phyloP scores from a whole-genome alignment of 2,329 filamentous ascomycete genomes.

The Penicillium sp. region DNA sequence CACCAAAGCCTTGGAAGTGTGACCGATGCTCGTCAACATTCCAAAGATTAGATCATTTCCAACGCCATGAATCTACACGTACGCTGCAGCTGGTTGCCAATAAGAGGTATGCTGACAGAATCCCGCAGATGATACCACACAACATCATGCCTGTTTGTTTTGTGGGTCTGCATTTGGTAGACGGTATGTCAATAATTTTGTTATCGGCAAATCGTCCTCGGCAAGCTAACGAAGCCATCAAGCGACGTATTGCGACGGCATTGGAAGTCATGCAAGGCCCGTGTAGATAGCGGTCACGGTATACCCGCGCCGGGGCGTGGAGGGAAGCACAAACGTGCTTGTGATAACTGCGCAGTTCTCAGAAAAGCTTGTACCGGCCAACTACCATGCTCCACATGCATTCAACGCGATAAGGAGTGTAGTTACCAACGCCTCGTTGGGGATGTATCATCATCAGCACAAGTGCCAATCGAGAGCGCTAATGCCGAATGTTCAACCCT shows the following conservation, averaged over 20 bases:
- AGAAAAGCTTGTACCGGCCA: constrained; percentile 30
- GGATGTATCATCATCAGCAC: not conserved
- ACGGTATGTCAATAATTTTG: constrained; percentile 21
- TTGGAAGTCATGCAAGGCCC: constrained; percentile 30
- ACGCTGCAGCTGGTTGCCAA: constrained; percentile 4
- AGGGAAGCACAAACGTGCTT: constrained; percentile 32
- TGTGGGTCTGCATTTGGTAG: constrained; percentile 28
- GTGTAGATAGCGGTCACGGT: constrained; percentile 17
- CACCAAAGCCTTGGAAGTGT: constrained; percentile 24
- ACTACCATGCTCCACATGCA: constrained; percentile 26
- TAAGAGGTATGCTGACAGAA: not conserved
- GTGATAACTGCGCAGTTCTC: constrained; percentile 30
- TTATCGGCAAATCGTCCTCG: not conserved
- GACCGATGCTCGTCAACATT: constrained; percentile 27
- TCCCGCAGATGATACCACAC: constrained; percentile 22
- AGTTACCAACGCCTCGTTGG: constrained; percentile 24
- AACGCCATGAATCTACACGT: constrained; percentile 29
- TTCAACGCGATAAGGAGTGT: constrained; percentile 20
- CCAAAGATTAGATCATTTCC: constrained; percentile 28
- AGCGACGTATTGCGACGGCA: constrained; percentile 31
- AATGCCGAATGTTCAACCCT: not conserved
- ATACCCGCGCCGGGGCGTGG: constrained; percentile 26
- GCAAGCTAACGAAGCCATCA: not conserved
- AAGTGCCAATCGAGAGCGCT: not conserved
- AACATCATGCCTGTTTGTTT: constrained; percentile 24